Base-by-base conservation (phyloP, 2,329 filamentous ascomycete genomes). In the Neonectria magnoliae region DNA sequence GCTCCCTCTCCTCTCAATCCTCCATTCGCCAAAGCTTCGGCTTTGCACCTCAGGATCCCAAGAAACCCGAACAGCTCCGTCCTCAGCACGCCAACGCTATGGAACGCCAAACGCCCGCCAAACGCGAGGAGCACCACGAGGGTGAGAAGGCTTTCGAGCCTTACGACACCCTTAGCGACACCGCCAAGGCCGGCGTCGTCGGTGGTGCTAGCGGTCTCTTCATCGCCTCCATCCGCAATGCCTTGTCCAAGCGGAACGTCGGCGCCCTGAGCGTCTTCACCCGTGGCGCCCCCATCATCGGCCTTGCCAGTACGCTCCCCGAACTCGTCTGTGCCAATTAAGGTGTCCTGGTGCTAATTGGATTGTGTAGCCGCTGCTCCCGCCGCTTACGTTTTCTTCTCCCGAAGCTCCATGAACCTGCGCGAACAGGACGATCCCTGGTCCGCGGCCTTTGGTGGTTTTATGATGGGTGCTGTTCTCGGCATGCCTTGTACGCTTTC, bases 141-240 rank as follows among this genome's bases (percentile, higher is more conserved):
- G 57, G 67, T 36, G 68, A 75, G 14, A 66, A 67, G 66, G 65
- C 77, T 67, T 97, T 91, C 80, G 88, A 92, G 69, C 88, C 91
- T 53, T 88, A 90, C 79, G 92, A 97, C 85, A 90, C 93, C 71
- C 81, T 97, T 73, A 85, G 86, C 70, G 85, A 86, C 68, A 87
- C 90, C 55, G 81, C 90, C 76, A 89, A 88, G 77, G 88, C 89
- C 66, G 87, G 86, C 44, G 75, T 90, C 68, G 81, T 93, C 73
- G 90, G 90, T 66, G 89, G 89, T 75, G 82, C 83, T 64, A 87
- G 87, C 65, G 94, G 94, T 73, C 82, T 92, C 76, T 86, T 93
- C 79, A 78, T 91, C 65, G 91, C 93, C 55, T 90, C 92, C 60
- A 86, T 97, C 70, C 92, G 94, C 83, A 98, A 97, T 84, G 93